Base-by-base conservation (phyloP, 1,139 yeast species). In the Debaryomyces robertsiae region DNA sequence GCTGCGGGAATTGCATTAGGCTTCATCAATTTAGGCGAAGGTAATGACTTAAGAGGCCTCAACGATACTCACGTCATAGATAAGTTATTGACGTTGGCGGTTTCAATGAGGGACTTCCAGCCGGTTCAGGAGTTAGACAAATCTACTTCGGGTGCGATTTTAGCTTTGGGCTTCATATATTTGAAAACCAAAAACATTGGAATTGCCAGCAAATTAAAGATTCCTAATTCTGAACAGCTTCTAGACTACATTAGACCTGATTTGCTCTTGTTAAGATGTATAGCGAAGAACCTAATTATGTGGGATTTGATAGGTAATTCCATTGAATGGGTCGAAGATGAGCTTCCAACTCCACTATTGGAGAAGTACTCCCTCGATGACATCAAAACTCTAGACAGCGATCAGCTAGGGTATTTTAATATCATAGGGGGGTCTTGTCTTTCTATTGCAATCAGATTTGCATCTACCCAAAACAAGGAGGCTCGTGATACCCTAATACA, bases 1-100 rank as follows among this genome's bases (percentile, higher is more conserved):
- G 87, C 96, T 0, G 93, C 96, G 0, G 98, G 98, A 0, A 76
- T 93, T 34, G 80, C 96, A 0, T 63, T 91, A 18, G 99, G 99
- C 0, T 77, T 82, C 46, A 83, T 91, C n/a, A 90, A 91, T 55
- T 63, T 90, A 27, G 96, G 95, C 1, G 79, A 80, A 48, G 96
- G 95, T 0, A 73, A 76, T 43, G 80, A 78, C 44, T 64, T 83
- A 39, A 68, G 76, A 36, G 84, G 86, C 0, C 63, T 82, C 32
- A 75, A 79, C 49, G 95, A 87, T 56, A 77, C 87, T 0, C 84
- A 77, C 53, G 77, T 88, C 3, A 78, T 83, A n/a, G 90, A 84
- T 45, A 73, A 70, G 41, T 65, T 91, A 33, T 60, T 87, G 28
- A 68, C 81, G 1, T 64, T 83, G 38, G 85, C 91, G 0, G 71